Base-by-base conservation (phyloP, 345 rosid species). In the Capsella bursapastoris region DNA sequence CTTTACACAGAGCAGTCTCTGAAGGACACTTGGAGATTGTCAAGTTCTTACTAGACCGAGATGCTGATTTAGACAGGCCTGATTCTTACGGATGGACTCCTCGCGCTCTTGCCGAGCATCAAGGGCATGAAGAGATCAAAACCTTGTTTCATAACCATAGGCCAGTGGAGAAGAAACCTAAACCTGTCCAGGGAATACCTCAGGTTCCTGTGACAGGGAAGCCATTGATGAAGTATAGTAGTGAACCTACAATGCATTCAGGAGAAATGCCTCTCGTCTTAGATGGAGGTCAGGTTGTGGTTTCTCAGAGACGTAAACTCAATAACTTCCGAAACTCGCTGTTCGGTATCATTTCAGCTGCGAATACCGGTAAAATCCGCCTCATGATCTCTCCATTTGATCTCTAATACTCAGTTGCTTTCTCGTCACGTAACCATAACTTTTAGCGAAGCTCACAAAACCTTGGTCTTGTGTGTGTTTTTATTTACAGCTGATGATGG, bases 71-170 rank as follows among this genome's bases (percentile, higher is more conserved):
- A 12, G 92, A 91, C 50, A 76, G 13, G 69, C 83, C 87, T 4
- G 97, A 93, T 66, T 53, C 47, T 31, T 57, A 87, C 11, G 94
- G 97, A 3, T 91, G 94, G 97, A 91, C 96, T 2, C 82, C 98
- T 3, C 73, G 86, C 74, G 87, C 68, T 52, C 71, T 93, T 59
- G 91, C 91, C 0, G 90, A 91, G 35, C 96, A 91, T 40, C 97
- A 89, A 82, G 97, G 96, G 29, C 85, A 83, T 22, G 96, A 89
- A 77, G 90, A 91, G 8, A 87, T 93, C 68, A 74, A 82, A 43
- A 16, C 38, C 8, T 48, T 93, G 66, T 76, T 91, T 35, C 70
- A 74, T 43, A 76, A 53, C 37, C 80, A 70, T 27, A 66, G 60
- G 7, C 76, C 76, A 0, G 55, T 63, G 5, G 80, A 70, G 71